Evolutionary conservation across 2,329 filamentous ascomycete species (phyloP), one percentile per base, ranked within the genome.

Genomic region (Aspergillus amoenus): DNA sequence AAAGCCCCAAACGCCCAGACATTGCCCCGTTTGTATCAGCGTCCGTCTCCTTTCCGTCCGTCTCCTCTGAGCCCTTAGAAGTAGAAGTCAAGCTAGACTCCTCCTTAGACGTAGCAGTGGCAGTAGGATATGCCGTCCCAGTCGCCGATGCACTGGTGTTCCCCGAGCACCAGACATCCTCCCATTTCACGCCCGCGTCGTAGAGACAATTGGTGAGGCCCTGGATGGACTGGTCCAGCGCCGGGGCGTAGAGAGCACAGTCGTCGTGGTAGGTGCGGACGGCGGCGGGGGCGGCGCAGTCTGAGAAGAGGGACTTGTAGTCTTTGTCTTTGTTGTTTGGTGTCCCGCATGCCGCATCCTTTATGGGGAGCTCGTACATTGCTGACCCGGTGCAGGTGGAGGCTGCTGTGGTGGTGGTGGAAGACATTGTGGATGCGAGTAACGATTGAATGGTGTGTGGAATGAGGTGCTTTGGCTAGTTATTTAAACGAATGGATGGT

Each of bases 201-300:
- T 66, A 70, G 4, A 70, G 59, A 42, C 68, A 70, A 8, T 64
- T 49, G 2, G 60, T 70, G 13, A 70, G 61, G 3, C 64, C 56
- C n/a, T 68, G 55, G 18, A 67, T 61, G 12, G 60, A 65, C 40
- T 70, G 67, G 30, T 59, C 61, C 4, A 60, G 45, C 1, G 67
- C 64, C 2, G 63, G 61, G 12, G 56, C 57, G 43, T 61, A 68
- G 17, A 69, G 39, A 9, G 67, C 67, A 41, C 65, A 70, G 18
- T 65, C 64, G 21, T 64, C 8, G 51, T 68, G 34, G 55, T 68
- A 68, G 12, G 56, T 15, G 3, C 44, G 53, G 40, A 65, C 59
- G 9, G 62, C 56, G 8, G 62, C 66, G 9, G 57, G 52, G 6
- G 62, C 58, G 24, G 60, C 63, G 55, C 66, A 70, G 30, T 49